Conservation (phyloP, 2,329 filamentous ascomycete genomes). For the Thyridium curvatum region DNA sequence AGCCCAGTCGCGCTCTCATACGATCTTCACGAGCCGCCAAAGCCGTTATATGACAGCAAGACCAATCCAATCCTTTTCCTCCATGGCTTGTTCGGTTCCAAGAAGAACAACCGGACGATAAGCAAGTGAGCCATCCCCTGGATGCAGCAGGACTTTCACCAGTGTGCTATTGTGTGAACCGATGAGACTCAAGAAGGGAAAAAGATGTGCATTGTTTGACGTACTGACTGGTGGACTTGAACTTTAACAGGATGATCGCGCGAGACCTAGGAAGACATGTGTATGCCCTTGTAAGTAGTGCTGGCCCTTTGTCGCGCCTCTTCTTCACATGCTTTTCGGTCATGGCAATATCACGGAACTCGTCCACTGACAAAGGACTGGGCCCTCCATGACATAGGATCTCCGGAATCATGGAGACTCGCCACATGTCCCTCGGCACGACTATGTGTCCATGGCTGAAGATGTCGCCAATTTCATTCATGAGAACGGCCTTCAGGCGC, state of each 20-base stretch:
- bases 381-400: constrained; percentile 50
- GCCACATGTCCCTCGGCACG: constrained; percentile 68
- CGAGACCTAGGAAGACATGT: constrained; percentile 74
- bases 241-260: constrained; percentile 59
- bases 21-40: constrained; percentile 58
- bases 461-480: constrained; percentile 77
- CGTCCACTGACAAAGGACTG: constrained; percentile 9
- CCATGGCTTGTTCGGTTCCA: constrained; percentile 90
- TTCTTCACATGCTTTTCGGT: background rate
- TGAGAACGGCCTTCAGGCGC: constrained; percentile 60
- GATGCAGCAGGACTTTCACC: background rate
- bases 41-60: constrained; percentile 32
- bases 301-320: background rate
- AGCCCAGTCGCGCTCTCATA: constrained; percentile 44
- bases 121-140: constrained; percentile 66
- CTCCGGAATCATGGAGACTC: constrained; percentile 91
- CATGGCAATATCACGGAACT: background rate
- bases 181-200: too few species aligned
- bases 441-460: constrained; percentile 75
- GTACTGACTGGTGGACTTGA: background rate
- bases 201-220: too few species aligned
- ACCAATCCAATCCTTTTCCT: constrained; percentile 72
- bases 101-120: constrained; percentile 89
- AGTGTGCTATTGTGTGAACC: too few species aligned
- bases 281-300: constrained; percentile 72